Conservation (phyloP, 306 rosid genomes). For the Cajanus cajan region DNA sequence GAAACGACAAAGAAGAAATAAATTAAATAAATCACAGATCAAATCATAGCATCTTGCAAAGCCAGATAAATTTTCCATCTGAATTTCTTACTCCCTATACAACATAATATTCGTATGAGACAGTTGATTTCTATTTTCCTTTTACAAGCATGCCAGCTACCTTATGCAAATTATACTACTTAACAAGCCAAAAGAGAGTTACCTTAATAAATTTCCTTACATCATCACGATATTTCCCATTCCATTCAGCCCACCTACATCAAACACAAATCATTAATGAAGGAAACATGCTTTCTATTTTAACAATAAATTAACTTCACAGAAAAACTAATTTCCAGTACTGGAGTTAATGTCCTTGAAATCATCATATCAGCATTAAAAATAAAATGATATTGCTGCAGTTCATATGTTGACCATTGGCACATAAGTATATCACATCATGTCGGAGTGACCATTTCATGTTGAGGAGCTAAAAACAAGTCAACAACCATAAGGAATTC, state of each 20-base stretch:
- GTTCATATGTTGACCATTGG: constrained; percentile 1
- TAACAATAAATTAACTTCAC: constrained; percentile 2
- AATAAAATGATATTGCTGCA: constrained; percentile 13
- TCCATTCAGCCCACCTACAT: constrained; percentile 99
- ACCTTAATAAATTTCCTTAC: constrained; percentile 89
- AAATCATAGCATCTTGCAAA: constrained; percentile 18
- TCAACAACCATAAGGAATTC: constrained; percentile 12
- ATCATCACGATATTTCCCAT: constrained; percentile 92
- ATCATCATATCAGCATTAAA: not conserved
- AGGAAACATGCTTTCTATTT: constrained; percentile 3
- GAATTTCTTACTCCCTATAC: constrained; percentile 11
- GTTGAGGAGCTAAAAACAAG: not conserved
- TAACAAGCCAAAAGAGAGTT: constrained; percentile 25
- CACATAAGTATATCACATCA: not conserved
- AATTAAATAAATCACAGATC: constrained; percentile 17
- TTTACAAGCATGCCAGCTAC: constrained; percentile 1
- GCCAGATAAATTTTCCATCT: not conserved
- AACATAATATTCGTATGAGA: constrained; percentile 17
- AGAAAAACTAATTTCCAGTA: not conserved
- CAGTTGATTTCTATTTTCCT: not conserved
- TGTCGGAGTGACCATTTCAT: constrained; percentile 17
- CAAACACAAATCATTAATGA: constrained; percentile 24
- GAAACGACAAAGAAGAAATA: constrained; percentile 18
- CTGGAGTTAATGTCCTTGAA: not conserved
- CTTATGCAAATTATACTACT: constrained; percentile 14